These are phyloP conservation scores for Aurifilum marmelostoma DNA, from an alignment of 2,329 filamentous ascomycete species.

Conservation along the genomic window DNA sequence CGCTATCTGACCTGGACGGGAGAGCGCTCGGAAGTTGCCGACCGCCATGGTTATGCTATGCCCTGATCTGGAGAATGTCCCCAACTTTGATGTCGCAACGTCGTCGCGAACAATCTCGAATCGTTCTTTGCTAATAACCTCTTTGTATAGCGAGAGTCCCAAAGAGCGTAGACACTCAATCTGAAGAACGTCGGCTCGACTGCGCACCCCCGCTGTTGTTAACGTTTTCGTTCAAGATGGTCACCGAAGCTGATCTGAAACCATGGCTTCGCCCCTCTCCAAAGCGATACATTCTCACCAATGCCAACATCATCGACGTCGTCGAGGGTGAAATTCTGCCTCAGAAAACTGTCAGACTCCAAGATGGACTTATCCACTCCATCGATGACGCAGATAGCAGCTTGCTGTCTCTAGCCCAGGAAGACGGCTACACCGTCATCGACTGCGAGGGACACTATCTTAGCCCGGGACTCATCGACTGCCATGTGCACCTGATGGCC, in stretches of 20 bases:
- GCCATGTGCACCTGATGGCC: conserved; percentile 34
- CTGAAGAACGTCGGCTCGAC: no score
- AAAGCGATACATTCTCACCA: conserved; percentile 30
- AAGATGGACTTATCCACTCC: conserved; percentile 31
- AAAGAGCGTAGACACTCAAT: not conserved
- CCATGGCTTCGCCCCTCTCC: conserved; percentile 34
- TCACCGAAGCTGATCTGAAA: conserved; percentile 32
- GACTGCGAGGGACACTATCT: conserved; percentile 23
- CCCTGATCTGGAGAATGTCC: no score
- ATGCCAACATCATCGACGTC: conserved; percentile 35
- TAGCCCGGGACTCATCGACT: conserved; percentile 30
- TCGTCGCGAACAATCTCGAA: no score
- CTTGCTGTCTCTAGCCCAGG: conserved; percentile 26
- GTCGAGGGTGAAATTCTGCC: conserved; percentile 28
- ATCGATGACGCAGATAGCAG: conserved; percentile 21
- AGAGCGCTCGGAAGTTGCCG: no score
- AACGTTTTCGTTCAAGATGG: conserved; percentile 28
- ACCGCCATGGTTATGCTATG: no score
- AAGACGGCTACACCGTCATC: conserved; percentile 27
- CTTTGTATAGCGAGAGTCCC: not conserved
- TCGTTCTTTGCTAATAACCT: no score
- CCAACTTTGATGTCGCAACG: no score
- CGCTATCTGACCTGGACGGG: no score
- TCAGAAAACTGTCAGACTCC: conserved; percentile 28
- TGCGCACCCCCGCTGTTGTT: no score